Percentiles rank a stretch among this genome's conserved stretches.
phyloP scores from a whole-genome alignment of 805 yeast genomes.

The Yamadazyma paraphyllophila region DNA sequence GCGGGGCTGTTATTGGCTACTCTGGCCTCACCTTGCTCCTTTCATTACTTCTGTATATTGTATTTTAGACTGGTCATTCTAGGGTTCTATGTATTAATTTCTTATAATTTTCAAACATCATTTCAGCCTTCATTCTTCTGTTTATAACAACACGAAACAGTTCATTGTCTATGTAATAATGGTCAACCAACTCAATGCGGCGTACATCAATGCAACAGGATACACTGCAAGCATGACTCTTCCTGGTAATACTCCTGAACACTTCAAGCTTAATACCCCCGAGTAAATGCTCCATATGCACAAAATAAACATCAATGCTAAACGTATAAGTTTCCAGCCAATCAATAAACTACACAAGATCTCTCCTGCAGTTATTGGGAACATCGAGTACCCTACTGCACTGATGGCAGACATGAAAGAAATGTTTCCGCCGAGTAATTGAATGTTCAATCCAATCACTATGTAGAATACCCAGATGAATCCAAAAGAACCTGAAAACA shows the following conservation, averaged over 20 bases:
- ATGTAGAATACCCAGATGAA: slow-evolving; percentile 63
- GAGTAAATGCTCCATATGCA: slow-evolving; percentile 65
- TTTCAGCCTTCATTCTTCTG: background rate
- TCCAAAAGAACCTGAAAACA: slow-evolving; percentile 63
- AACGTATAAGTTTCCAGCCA: slow-evolving; percentile 48
- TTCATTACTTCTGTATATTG: slow-evolving; percentile 6
- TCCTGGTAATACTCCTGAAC: slow-evolving; percentile 64
- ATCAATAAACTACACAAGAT: slow-evolving; percentile 45
- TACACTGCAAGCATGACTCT: slow-evolving; percentile 61
- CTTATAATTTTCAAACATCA: background rate
- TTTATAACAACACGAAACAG: no score
- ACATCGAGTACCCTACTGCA: slow-evolving; percentile 67
- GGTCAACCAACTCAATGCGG: slow-evolving; percentile 63
- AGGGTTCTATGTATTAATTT: background rate
- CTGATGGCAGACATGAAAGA: slow-evolving; percentile 68
- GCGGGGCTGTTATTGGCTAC: slow-evolving; percentile 10
- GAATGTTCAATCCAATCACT: slow-evolving; percentile 62
- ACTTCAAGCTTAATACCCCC: slow-evolving; percentile 58
- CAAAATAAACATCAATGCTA: slow-evolving; percentile 44
- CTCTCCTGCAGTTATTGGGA: slow-evolving; percentile 60
- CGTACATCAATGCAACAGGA: slow-evolving; percentile 63
- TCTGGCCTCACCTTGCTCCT: slow-evolving; percentile 3
- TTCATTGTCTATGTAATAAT: slow-evolving; percentile 48
- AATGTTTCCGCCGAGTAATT: slow-evolving; percentile 58
- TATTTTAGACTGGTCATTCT: slow-evolving; percentile 2